Percentiles rank a stretch among this genome's conserved stretches.
Evolutionary conservation across 73 alveolate genomes (phyloP).

Genomic region (Tetrahymena thermophila): DNA sequence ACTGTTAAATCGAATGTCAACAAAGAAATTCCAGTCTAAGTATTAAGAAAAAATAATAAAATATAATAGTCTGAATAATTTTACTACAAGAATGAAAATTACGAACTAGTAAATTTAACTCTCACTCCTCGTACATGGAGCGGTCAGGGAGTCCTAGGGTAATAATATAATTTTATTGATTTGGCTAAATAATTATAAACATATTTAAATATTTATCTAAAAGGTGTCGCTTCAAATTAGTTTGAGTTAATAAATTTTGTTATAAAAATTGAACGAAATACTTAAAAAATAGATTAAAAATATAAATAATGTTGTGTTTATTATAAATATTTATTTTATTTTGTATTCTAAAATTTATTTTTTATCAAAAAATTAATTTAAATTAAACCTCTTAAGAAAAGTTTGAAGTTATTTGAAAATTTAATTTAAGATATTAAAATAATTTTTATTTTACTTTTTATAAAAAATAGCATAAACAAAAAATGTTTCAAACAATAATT

Average conservation of each 20-base stretch:
- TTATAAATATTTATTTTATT: no score
- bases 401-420: no score
- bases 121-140: constrained; percentile 14
- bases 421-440: no score
- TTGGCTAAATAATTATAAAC: not conserved
- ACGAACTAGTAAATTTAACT: not conserved
- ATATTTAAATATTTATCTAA: not conserved
- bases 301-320: not conserved
- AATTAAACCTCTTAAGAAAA: no score
- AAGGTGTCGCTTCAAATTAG: not conserved
- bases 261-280: not conserved
- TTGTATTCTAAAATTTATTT: no score
- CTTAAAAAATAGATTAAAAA: no score
- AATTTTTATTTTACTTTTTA: no score
- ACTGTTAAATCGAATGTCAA: constrained; percentile 61
- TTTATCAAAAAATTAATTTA: no score
- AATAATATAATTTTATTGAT: not conserved
- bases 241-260: not conserved
- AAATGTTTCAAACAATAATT: no score
- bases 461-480: no score
- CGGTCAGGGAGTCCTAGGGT: constrained; percentile 35
- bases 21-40: constrained; percentile 55
- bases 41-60: constrained; percentile 63
- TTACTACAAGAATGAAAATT: not conserved
- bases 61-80: constrained; percentile 33